phyloP scores from a whole-genome alignment of 495 filamentous ascomycete genomes.

The Astrothelium subdiscretum region DNA sequence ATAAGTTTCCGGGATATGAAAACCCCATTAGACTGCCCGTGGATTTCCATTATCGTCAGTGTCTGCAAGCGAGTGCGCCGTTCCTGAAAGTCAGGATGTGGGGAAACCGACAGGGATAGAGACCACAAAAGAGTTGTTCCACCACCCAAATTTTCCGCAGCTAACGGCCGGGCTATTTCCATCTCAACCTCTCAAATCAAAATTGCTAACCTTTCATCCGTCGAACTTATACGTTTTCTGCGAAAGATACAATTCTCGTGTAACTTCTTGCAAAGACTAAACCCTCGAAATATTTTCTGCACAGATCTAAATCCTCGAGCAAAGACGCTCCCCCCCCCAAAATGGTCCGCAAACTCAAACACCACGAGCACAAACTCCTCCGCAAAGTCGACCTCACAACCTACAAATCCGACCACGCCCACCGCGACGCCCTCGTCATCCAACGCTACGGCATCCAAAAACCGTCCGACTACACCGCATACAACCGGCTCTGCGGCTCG shows the following conservation, averaged over 20 bases:
- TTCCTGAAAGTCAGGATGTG: background rate
- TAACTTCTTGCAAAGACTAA: no score
- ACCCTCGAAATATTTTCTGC: no score
- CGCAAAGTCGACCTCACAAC: constrained; percentile 91
- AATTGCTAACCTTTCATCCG: no score
- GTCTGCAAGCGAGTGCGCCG: background rate
- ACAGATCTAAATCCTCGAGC: no score
- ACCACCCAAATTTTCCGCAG: background rate
- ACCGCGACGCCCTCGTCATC: constrained; percentile 67
- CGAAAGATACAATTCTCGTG: no score
- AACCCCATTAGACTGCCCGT: no score
- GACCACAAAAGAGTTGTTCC: background rate
- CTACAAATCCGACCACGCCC: constrained; percentile 77
- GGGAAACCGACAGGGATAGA: background rate
- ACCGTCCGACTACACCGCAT: constrained; percentile 73
- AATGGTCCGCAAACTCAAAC: constrained; percentile 87
- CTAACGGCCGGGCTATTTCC: background rate
- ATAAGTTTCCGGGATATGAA: background rate
- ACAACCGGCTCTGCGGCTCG: constrained; percentile 77
- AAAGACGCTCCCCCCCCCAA: constrained; percentile 1
- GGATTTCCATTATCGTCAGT: background rate
- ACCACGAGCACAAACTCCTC: constrained; percentile 81
- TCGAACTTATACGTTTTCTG: no score
- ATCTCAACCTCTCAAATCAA: background rate
- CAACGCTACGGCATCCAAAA: constrained; percentile 84